Evolutionary conservation across 768 basidiomycete species (phyloP).

Genomic region (Polyporus arcularius): DNA sequence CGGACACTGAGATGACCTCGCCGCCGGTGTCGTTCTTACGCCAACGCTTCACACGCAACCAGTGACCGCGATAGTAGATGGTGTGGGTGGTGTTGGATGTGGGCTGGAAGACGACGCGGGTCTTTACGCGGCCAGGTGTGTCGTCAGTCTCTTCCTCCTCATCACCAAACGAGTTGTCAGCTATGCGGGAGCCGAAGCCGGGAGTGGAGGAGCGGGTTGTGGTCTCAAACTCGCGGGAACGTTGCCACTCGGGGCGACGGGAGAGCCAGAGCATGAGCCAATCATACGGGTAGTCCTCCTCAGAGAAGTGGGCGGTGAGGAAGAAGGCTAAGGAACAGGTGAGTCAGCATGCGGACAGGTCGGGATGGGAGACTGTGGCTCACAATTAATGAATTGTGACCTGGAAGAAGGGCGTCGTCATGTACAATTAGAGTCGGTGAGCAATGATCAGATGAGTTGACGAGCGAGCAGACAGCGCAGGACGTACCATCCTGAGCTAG

Average conservation of each 20-base stretch:
- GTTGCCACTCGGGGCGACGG: constrained; percentile 84
- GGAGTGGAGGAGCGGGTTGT: constrained; percentile 75
- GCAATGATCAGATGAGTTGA: constrained; percentile 14
- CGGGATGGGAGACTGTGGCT: constrained; percentile 32
- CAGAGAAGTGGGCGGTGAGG: constrained; percentile 87
- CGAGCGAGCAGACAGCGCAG: not conserved
- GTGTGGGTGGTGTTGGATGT: constrained; percentile 88
- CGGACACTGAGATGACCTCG: constrained; percentile 79
- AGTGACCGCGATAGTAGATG: constrained; percentile 83
- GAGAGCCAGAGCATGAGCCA: constrained; percentile 93
- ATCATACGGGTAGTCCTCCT: constrained; percentile 89
- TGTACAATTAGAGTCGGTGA: constrained; percentile 13
- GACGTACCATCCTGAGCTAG: constrained; percentile 78
- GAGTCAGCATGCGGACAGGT: constrained; percentile 10
- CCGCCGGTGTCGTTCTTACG: constrained; percentile 69
- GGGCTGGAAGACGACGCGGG: constrained; percentile 85
- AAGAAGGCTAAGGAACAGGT: constrained; percentile 44
- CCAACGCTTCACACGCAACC: constrained; percentile 74
- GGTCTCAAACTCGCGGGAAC: constrained; percentile 86
- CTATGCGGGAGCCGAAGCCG: constrained; percentile 49
- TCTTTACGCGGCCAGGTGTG: constrained; percentile 64
- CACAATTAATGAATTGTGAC: constrained; percentile 88
- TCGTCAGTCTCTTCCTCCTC: constrained; percentile 54
- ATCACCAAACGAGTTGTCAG: constrained; percentile 59
- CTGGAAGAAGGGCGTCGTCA: constrained; percentile 34